Base-by-base conservation (phyloP, 495 filamentous ascomycete genomes). In the Eremomyces bilateralis region DNA sequence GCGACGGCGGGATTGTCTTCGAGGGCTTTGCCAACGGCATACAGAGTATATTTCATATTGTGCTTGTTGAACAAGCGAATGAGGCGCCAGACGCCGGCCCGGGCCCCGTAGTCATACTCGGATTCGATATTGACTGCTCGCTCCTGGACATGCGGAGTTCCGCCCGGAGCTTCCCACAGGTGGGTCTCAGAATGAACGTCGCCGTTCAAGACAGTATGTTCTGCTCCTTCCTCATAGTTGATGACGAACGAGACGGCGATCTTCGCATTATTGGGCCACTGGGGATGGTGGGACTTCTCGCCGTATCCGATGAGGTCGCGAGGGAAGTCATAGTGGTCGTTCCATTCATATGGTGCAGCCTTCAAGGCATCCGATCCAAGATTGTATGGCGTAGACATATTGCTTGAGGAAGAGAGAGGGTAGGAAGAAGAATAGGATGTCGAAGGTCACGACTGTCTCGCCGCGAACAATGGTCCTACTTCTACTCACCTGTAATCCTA, bases 181-280 rank as follows among this genome's bases (percentile, higher is more conserved):
- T 44, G 40, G 4, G 40, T 46, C 38, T 59, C 55, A 16, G 47
- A 41, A 33, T 44, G 41, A 13, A 36, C 20, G 38, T 57, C 53
- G 37, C 56, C 56, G 21, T 49, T 45, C 16, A 51, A 31, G 4
- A 56, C 51, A 16, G 31, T 42, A 29, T 49, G 42, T 37, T 59
- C 56, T 17, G 38, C 52, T n/a, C 53, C 53, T 40, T 57, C 53
- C 33, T 59, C 53, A 33, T 57, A 57, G 41, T 59, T 59, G 32
- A 59, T 54, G 15, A 59, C 56, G 38, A 59, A 59, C 5, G 48
- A 56, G 16, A 59, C 51, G 8, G 56, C 56, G 28, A 59, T 54
- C 33, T 57, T 57, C 6, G 56, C 56, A 20, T 43, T 40, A 29
- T 45, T 42, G 10, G 56, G 56, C 56, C 56, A 59, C 33, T 57